Conservation (phyloP, 768 basidiomycete genomes). For the Suillus discolor region DNA sequence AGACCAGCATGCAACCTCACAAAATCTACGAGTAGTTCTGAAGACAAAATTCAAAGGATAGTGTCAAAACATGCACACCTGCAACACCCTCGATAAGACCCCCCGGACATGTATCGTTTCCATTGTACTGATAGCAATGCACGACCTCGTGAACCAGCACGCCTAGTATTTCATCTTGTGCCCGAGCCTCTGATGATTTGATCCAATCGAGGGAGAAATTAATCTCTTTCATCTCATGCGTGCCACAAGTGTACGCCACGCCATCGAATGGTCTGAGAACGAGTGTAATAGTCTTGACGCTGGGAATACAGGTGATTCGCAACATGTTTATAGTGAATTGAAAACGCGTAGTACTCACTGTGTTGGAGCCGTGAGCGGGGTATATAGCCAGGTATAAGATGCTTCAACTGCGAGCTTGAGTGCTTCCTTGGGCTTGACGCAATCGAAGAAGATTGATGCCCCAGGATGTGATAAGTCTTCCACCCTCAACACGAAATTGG, state of each 20-base stretch:
- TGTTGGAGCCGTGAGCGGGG: constrained; percentile 46
- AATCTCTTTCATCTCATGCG: constrained; percentile 65
- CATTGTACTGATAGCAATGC: constrained; percentile 78
- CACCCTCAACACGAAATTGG: constrained; percentile 54
- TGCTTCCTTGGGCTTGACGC: constrained; percentile 44
- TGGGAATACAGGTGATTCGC: constrained; percentile 22
- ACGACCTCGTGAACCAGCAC: constrained; percentile 78
- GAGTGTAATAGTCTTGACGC: constrained; percentile 56
- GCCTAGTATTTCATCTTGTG: constrained; percentile 65
- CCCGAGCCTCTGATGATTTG: constrained; percentile 39
- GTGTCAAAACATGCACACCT: constrained; percentile 43
- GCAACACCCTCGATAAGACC: constrained; percentile 83
- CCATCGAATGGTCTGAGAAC: constrained; percentile 69
- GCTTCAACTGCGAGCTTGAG: constrained; percentile 42
- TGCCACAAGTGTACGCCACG: constrained; percentile 60
- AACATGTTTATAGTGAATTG: constrained; percentile 13
- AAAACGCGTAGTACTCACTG: constrained; percentile 40
- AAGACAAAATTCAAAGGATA: constrained; percentile 8
- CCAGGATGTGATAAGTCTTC: constrained; percentile 65
- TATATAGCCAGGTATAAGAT: constrained; percentile 45
- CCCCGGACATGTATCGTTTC: constrained; percentile 57
- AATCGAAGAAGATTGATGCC: constrained; percentile 53
- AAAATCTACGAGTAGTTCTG: constrained; percentile 51
- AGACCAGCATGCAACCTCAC: constrained; percentile 64
- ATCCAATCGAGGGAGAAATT: constrained; percentile 73